A percentile compares a stretch with the other conserved stretches of the same genome.
Evolutionary conservation across 306 rosid species (phyloP).

Genomic region (Vigna mungo): DNA sequence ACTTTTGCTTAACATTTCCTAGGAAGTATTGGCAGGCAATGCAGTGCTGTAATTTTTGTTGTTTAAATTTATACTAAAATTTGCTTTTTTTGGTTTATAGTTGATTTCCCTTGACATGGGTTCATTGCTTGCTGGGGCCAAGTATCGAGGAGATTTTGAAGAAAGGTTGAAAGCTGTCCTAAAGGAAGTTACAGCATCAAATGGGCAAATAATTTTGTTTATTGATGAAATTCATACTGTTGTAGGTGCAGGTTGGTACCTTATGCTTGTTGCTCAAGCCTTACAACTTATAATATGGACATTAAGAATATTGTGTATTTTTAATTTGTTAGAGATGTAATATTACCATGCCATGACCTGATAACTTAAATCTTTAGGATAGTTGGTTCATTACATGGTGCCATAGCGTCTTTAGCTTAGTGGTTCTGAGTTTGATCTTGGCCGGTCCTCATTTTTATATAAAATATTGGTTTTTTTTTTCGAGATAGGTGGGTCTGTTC

Average conservation of each 20-base stretch:
- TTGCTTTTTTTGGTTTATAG: slow-evolving; percentile 49
- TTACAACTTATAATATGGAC: slow-evolving; percentile 8
- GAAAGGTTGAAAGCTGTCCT: slow-evolving; percentile 96
- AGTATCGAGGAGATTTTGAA: slow-evolving; percentile 95
- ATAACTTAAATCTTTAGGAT: slow-evolving; percentile 10
- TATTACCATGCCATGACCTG: slow-evolving; percentile 18
- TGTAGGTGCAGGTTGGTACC: slow-evolving; percentile 92
- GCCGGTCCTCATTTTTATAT: not conserved
- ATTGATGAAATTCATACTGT: slow-evolving; percentile 99
- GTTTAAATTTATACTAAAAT: slow-evolving; percentile 20
- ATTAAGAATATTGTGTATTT: slow-evolving; percentile 5
- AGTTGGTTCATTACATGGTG: slow-evolving; percentile 16
- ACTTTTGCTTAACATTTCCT: not conserved
- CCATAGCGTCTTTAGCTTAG: not conserved
- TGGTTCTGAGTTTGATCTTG: slow-evolving; percentile 20
- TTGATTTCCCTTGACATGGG: slow-evolving; percentile 98
- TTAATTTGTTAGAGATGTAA: not conserved
- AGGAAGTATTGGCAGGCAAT: slow-evolving; percentile 1
- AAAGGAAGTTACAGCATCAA: slow-evolving; percentile 93
- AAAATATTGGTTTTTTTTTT: not conserved
- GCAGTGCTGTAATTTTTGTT: not conserved
- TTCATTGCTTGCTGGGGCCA: slow-evolving; percentile 95
- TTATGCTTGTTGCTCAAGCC: slow-evolving; percentile 5
- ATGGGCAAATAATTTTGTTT: slow-evolving; percentile 90
- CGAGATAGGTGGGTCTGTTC: not conserved